Evolutionary conservation across 139 green algal genomes (phyloP).

Genomic region (Volvox africanus): DNA sequence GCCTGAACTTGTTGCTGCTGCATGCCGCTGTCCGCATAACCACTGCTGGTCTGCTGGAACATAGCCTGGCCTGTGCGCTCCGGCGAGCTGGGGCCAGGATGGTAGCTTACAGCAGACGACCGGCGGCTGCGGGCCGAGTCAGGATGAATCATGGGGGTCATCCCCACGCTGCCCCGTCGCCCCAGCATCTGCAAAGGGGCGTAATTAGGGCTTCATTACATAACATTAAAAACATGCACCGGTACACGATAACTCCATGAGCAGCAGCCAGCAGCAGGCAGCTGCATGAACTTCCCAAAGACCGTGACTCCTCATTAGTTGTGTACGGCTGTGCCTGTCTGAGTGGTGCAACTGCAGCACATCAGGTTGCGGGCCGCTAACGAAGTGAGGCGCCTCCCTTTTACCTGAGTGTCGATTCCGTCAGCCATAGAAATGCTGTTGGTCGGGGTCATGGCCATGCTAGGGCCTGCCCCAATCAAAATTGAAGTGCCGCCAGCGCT

Average conservation of each 20-base stretch:
- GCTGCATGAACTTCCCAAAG: too few species aligned
- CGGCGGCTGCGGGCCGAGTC: conserved; percentile 39
- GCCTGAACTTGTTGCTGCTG: neutral
- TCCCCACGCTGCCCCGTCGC: conserved; percentile 29
- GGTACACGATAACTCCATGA: too few species aligned
- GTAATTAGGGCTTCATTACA: too few species aligned
- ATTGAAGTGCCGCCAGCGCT: conserved; percentile 1
- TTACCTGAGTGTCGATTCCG: conserved; percentile 27
- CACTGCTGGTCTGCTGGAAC: neutral
- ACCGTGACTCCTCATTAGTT: too few species aligned
- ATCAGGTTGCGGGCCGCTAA: too few species aligned
- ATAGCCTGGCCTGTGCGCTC: neutral
- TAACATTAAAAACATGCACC: too few species aligned
- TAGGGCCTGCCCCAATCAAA: conserved; percentile 3
- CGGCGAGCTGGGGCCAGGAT: conserved; percentile 13
- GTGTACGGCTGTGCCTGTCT: too few species aligned
- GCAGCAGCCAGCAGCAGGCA: too few species aligned
- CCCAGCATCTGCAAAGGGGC: conserved; percentile 23
- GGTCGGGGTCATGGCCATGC: conserved; percentile 16
- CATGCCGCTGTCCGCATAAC: neutral
- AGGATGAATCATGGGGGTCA: neutral
- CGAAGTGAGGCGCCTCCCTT: too few species aligned
- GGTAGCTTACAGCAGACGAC: conserved; percentile 41
- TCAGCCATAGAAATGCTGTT: conserved; percentile 28
- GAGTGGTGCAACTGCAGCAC: too few species aligned